Evolutionary conservation across 148 eudicot species (phyloP), one percentile per base, ranked within the genome.

Genomic region (Rhododendron kiyosumense): DNA sequence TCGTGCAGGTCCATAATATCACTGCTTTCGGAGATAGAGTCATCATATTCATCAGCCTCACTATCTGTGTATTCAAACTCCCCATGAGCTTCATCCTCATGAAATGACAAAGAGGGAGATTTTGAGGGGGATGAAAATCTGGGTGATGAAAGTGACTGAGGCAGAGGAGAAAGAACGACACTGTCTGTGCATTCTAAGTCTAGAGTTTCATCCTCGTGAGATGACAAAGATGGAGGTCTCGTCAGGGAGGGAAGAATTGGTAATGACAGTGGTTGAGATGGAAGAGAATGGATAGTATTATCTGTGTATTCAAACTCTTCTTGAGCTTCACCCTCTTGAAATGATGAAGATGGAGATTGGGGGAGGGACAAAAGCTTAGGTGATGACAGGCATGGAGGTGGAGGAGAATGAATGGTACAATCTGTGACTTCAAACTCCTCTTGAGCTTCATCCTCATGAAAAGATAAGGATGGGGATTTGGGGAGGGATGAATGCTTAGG

Each of bases 11-110:
- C 78, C n/a, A 65, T 73, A 52, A 76, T 78, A 18, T 85, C 88
- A 54, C 82, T 67, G 73, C 67, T 78, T 45, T 86, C 86, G 2
- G 91, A 88, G 86, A 85, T 85, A 45, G 87, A 83, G 59, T 86
- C 87, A 59, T 90, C 93, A 73, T 84, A 86, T 34, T 88, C 92
- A 54, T 91, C 95, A 45, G 51, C 89, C 41, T 92, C 93, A 15
- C 85, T 89, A 80, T 90, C 90, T 12, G 86, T 84, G 38, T 85
- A 82, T 30, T 90, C 92, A 13, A 84, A 88, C 85, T 89, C 92
- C 59, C 78, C n/a, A 22, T 78, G 43, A 65, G 82, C 91, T 61
- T 87, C 93, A 85, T 81, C 89, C 67, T 88, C 92, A n/a, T 81
- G 79, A 71, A 91, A 89, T 49, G 94, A 88, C 52, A 89, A 89